Evolutionary conservation across 257 asterid genomes (phyloP).

Genomic region (Penstemon davidsonii): DNA sequence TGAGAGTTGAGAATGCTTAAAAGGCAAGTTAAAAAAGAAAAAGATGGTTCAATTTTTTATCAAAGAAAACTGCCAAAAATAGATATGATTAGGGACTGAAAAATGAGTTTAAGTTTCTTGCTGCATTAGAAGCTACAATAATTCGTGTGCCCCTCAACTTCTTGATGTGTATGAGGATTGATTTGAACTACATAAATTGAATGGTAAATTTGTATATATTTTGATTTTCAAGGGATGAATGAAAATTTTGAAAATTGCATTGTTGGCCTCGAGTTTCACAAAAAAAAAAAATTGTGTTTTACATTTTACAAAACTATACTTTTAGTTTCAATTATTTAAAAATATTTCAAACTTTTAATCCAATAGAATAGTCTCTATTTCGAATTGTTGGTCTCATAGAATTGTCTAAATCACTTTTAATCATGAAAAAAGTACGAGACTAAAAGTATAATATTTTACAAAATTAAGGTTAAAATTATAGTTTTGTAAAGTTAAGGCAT

Average conservation of each 20-base stretch:
- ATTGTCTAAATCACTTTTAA: too few relatives aligned
- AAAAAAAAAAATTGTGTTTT: not conserved
- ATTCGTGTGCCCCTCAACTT: slow-evolving; percentile 13
- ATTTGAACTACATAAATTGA: not conserved
- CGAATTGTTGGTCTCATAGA: too few relatives aligned
- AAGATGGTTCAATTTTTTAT: slow-evolving; percentile 43
- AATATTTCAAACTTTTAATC: too few relatives aligned
- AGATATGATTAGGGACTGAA: slow-evolving; percentile 28
- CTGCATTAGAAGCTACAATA: slow-evolving; percentile 7
- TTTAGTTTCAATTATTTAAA: not conserved
- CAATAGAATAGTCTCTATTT: too few relatives aligned
- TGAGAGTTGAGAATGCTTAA: slow-evolving; percentile 55
- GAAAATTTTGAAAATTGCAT: too few relatives aligned
- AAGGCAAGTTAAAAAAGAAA: slow-evolving; percentile 69
- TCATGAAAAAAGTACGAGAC: not conserved
- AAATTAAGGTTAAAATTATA: not conserved
- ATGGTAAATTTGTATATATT: not conserved
- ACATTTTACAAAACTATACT: not conserved
- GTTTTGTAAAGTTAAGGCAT: too few relatives aligned
- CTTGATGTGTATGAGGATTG: slow-evolving; percentile 48
- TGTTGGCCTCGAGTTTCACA: too few relatives aligned
- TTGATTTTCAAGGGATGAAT: not conserved
- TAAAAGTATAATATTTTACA: not conserved
- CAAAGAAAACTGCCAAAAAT: slow-evolving; percentile 32
- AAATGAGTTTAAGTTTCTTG: slow-evolving; percentile 18